These are phyloP conservation scores for Penicillium occitanis DNA, from an alignment of 2,329 filamentous ascomycete species.

Conservation along the genomic window DNA sequence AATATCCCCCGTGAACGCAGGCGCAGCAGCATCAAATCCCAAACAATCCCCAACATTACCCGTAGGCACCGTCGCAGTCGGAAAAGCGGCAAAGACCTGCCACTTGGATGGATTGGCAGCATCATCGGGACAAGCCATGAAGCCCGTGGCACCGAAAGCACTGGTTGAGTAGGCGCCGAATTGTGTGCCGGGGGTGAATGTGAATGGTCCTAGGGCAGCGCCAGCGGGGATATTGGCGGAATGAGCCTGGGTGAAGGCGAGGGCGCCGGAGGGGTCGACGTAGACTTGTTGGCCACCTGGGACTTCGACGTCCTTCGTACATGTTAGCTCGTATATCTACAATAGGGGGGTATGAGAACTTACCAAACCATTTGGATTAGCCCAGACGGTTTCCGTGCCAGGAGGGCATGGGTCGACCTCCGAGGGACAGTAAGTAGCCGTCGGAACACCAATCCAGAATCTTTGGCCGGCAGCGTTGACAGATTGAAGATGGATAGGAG, in stretches of 20 bases:
- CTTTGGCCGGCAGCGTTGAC: conserved; percentile 50
- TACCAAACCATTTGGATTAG: conserved; percentile 40
- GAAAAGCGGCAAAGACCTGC: conserved; percentile 45
- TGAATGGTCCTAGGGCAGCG: conserved; percentile 53
- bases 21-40: conserved; percentile 40
- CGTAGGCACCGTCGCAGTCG: conserved; percentile 42
- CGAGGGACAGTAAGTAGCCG: conserved; percentile 53
- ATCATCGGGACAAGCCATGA: conserved; percentile 46
- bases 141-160: conserved; percentile 38
- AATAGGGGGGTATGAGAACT: conserved; percentile 21
- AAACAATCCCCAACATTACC: conserved; percentile 42
- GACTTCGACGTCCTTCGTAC: conserved; percentile 50
- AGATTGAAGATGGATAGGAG: conserved; percentile 50
- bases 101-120: conserved; percentile 29
- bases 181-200: conserved; percentile 31
- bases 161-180: conserved; percentile 34
- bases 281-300: conserved; percentile 65
- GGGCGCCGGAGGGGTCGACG: conserved; percentile 53
- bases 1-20: conserved; percentile 27
- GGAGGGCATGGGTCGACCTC: conserved; percentile 46
- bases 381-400: conserved; percentile 50
- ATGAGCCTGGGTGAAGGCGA: conserved; percentile 59
- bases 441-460: conserved; percentile 53
- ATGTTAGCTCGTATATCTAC: conserved; percentile 1
- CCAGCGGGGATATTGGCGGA: conserved; percentile 54